Evolutionary conservation across 2,329 filamentous ascomycete species (phyloP), one percentile per base, ranked within the genome.

Genomic region (Kalaharituber pfeilii): DNA sequence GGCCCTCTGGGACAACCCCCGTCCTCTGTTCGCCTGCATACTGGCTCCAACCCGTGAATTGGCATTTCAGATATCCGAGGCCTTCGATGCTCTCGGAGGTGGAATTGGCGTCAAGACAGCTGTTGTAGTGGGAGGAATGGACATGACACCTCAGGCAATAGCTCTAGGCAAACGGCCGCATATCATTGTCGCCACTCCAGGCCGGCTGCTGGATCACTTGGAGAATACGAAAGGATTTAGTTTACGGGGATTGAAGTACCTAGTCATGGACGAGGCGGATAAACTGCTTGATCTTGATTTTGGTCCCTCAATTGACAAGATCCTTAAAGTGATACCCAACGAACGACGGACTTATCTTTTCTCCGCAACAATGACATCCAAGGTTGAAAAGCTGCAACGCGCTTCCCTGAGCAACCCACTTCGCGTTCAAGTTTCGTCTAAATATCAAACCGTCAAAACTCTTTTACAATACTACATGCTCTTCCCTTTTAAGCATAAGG

Each of bases 191-290:
- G 89, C 89, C 0, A 95, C 89, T 0, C 89, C 89, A 0, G 89
- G 88, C 52, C 79, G 89, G 54, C 72, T 95, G 22, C 73, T 95
- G 3, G 91, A 96, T 64, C 91, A 98, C 63, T 72, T 96, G 7
- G 87, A 96, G 67, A 94, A 94, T 69, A 98, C 91, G 1, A 95
- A 94, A 68, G 89, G 91, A 9, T 96, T 98, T 69, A 88, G 83
- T 1, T 71, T 96, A 50, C 78, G 83, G 27, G 75, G 77, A 3
- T 72, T 95, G 33, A 88, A 88, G 65, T 94, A 89, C 65, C 73
- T 96, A 2, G 88, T 95, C 58, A 87, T 96, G 78, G 89, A 95
- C 65, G 89, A 95, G 70, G 89, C 89, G 24, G 89, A 96, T 67
- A 75, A 88, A 56, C 75, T 96, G 8, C 77, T 96, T 1, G 91